Conservation (phyloP, 345 rosid species). For the Acer negundo region DNA sequence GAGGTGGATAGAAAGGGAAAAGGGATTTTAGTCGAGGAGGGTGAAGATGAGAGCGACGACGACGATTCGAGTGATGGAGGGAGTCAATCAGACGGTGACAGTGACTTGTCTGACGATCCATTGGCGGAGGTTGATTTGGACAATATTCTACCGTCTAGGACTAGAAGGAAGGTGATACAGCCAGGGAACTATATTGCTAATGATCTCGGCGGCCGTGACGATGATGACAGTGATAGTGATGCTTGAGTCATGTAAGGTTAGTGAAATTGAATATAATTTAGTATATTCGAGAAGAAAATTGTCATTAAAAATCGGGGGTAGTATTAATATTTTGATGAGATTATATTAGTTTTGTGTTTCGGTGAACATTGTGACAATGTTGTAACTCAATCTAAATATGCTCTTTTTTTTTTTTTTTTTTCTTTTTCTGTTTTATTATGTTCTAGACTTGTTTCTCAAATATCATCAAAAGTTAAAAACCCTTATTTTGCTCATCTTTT, state of each 20-base stretch:
- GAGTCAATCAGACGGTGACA: slow-evolving; percentile 45
- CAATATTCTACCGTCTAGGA: slow-evolving; percentile 88
- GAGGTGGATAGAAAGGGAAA: slow-evolving; percentile 55
- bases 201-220: slow-evolving; percentile 27
- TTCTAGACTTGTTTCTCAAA: neutral
- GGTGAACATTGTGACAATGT: neutral
- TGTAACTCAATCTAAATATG: slow-evolving; percentile 7
- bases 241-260: slow-evolving; percentile 35
- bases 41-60: slow-evolving; percentile 47
- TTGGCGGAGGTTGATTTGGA: slow-evolving; percentile 94
- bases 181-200: slow-evolving; percentile 60
- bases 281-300: neutral
- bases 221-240: slow-evolving; percentile 34
- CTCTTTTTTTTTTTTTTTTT: neutral
- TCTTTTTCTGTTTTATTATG: neutral
- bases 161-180: slow-evolving; percentile 50
- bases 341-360: neutral
- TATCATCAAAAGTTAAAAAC: neutral
- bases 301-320: neutral
- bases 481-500: neutral
- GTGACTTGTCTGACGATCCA: slow-evolving; percentile 86
- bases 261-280: slow-evolving; percentile 23
- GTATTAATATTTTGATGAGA: slow-evolving; percentile 16
- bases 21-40: slow-evolving; percentile 54
- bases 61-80: slow-evolving; percentile 45